These are phyloP conservation scores for Vigna trinervia DNA, from an alignment of 306 rosid genomes.

Conservation along the genomic window DNA sequence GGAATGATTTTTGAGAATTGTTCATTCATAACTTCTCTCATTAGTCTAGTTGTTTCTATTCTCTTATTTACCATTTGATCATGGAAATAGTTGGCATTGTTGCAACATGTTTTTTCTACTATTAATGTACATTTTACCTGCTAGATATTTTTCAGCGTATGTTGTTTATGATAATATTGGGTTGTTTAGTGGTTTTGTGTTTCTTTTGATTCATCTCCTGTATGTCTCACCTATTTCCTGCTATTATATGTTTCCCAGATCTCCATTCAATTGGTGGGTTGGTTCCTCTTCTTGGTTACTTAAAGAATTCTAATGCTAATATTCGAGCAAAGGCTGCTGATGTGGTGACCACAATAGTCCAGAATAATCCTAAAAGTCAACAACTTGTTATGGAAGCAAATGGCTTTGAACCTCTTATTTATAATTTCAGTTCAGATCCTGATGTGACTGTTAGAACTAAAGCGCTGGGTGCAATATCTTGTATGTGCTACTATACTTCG, in stretches of 20 bases:
- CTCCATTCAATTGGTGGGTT: conserved; percentile 91
- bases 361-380: conserved; percentile 89
- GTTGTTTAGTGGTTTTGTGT: not conserved
- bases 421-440: conserved; percentile 76
- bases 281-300: conserved; percentile 81
- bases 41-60: not conserved
- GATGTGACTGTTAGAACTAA: conserved; percentile 80
- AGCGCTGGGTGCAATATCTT: conserved; percentile 92
- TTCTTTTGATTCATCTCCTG: not conserved
- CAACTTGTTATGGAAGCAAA: conserved; percentile 90
- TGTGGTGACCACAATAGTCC: conserved; percentile 88
- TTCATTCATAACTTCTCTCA: not conserved
- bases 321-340: conserved; percentile 98
- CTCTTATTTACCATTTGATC: not conserved
- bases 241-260: conserved; percentile 53
- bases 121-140: not conserved
- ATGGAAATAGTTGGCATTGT: conserved; percentile 5
- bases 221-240: conserved; percentile 43
- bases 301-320: conserved; percentile 82
- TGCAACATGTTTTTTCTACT: not conserved
- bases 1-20: not conserved
- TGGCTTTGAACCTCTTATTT: conserved; percentile 83
- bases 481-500: conserved; percentile 52
- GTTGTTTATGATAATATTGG: not conserved
- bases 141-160: not conserved